Evolutionary conservation across 208 protist genomes (phyloP), one percentile per base, ranked within the genome.

Genomic region (Trypanosoma mega): DNA sequence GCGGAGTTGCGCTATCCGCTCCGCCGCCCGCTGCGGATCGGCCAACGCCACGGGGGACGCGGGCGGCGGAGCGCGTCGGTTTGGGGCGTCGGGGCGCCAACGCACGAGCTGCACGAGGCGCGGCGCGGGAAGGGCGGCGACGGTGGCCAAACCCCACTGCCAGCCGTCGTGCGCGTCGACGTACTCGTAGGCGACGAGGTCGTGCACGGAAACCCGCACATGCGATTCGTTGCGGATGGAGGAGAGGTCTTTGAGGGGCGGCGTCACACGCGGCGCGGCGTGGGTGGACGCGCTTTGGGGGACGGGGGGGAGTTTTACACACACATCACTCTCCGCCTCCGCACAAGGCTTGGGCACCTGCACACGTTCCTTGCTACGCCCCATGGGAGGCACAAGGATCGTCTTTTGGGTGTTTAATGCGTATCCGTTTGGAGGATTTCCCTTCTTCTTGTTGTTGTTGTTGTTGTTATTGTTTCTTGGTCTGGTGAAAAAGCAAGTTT

Each of bases 151-250:
- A 12, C 78, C 78, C 78, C 72, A 80, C 36, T 56, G 52, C 78
- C 78, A 85, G 21, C 63, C 24, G 5, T 63, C 56, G 14, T 59
- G 16, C 11, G 20, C 45, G 23, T 73, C 58, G 5, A 85, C 68
- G 31, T 77, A 85, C 60, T 85, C 78, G 29, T 67, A 85, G 9
- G 73, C 78, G 7, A 85, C 78, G 26, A 85, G 58, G 46, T 80
- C 69, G 48, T 85, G 68, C 53, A 78, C 73, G 14, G 43, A 4
- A 14, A 84, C 50, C 1, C 54, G 50, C 11, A 79, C 45, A 47
- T 64, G 47, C 7, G 52, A n/a, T n/a, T n/a, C n/a, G n/a, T n/a
- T n/a, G n/a, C n/a, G n/a, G n/a, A n/a, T n/a, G n/a, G n/a, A n/a
- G n/a, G n/a, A n/a, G n/a, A n/a, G n/a, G n/a, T n/a, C 34, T 6